phyloP scores from a whole-genome alignment of 1,139 yeast species.

The Waltiozyma sp. region DNA sequence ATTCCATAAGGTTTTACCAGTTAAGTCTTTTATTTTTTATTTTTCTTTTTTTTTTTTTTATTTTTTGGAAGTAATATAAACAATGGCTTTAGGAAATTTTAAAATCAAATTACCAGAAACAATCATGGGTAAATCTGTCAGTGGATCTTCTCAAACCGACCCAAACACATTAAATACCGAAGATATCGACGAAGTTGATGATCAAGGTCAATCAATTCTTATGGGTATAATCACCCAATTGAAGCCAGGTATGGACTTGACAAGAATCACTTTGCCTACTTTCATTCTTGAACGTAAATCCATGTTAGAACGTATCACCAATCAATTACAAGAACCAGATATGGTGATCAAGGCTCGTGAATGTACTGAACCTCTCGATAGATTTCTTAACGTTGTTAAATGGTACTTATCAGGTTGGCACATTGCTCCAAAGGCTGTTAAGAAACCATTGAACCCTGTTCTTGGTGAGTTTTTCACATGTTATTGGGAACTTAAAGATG shows the following conservation, averaged over 20 bases:
- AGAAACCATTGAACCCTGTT: constrained; percentile 91
- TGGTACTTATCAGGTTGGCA: constrained; percentile 98
- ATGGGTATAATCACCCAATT: constrained; percentile 82
- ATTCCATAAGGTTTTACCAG: too few species aligned
- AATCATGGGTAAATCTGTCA: not conserved
- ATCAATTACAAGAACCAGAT: constrained; percentile 76
- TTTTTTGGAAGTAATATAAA: too few species aligned
- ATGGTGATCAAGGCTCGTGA: constrained; percentile 59
- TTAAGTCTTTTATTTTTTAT: too few species aligned
- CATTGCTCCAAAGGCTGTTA: constrained; percentile 95
- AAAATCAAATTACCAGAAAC: not conserved
- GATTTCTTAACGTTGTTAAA: constrained; percentile 64
- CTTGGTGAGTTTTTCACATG: constrained; percentile 84
- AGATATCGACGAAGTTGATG: constrained; percentile 87
- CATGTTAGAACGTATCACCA: constrained; percentile 91
- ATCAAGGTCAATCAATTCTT: constrained; percentile 76
- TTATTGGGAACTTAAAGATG: constrained; percentile 81
- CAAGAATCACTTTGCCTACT: constrained; percentile 88
- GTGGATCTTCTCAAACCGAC: not conserved
- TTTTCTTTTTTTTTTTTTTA: too few species aligned
- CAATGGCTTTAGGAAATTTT: not conserved
- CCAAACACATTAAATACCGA: constrained; percentile 26
- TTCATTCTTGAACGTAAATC: constrained; percentile 90
- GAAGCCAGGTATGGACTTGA: constrained; percentile 84
- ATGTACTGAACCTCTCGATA: constrained; percentile 42